Evolutionary conservation across 331 rosid genomes (phyloP), one percentile per base, ranked within the genome.

Genomic region (Quercus tomentella): DNA sequence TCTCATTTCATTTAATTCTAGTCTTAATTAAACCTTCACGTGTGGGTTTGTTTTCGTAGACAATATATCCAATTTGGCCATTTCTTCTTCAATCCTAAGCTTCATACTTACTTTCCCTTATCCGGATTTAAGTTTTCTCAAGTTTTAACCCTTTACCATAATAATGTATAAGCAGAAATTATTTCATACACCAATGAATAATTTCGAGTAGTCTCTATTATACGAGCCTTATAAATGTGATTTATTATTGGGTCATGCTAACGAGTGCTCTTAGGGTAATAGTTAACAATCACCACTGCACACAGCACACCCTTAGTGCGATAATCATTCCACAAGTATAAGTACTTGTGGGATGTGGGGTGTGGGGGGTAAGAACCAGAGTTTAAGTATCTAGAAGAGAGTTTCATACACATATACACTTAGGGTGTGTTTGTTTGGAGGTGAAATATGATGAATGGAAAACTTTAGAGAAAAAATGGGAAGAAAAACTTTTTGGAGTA

Each of bases 261-360:
- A 35, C 0, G 43, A 35, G 2, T 35, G 0, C 1, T 35, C 43
- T 35, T 35, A 35, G 7, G 0, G 2, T 7, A 35, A 35, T 7
- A 0, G 9, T 35, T 35, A 35, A 35, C 1, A 35, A 35, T 35
- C 0, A 35, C 10, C 0, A 35, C 10, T 0, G 1, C 0, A 35
- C 0, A 35, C 10, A 0, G 1, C 0, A 35, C 43, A 35, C 0
- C 0, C 2, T 7, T 35, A 0, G 0, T 35, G 0, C 2, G 0
- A 7, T 35, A 0, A 0, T 35, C 10, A 35, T 1, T 35, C 0
- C 0, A 35, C 2, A 35, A 35, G 0, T 35, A 35, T 35, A 35
- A 7, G 0, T 35, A 0, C 1, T 35, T 35, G 43, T 35, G 0
- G 0, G 9, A 2, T 35, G 2, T 35, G 2, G 2, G 41, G 8